Evolutionary conservation across 768 basidiomycete genomes (phyloP), one percentile per base, ranked within the genome.

Genomic region (Hericium rajendrae): DNA sequence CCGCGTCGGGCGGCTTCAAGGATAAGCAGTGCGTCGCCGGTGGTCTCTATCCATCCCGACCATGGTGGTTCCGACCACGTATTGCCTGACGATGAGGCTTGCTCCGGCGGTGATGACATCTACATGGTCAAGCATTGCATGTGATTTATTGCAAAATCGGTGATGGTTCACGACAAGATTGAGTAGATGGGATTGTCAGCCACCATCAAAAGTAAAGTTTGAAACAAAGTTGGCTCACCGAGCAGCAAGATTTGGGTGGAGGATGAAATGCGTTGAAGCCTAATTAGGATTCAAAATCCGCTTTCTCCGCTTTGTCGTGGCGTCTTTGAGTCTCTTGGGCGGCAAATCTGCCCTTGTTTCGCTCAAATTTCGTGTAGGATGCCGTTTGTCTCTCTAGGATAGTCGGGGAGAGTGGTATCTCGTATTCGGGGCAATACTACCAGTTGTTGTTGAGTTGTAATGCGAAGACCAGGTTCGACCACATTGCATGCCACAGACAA

Each of bases 11-110:
- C 93, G 8, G 94, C 94, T 68, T 98, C 94, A 67, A 97, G 89
- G 69, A 97, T 88, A 68, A 97, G 84, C n/a, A 97, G 80, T 6
- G 94, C 93, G 72, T 97, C 94, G 64, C 88, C 86, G 0, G 94
- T 97, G 3, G 92, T 90, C 69, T 94, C 91, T 75, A 97, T 91
- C 83, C 88, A 97, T n/a, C 94, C 94, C 11, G 83, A 84, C 86
- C 90, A 94, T 2, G 92, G 93, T 0, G 92, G 92, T 67, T 91
- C 89, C 20, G 86, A 84, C 86, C 86, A 88, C n/a, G 81, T 76
- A 28, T 70, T 68, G 1, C 77, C 59, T 9, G 74, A 62, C 59
- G 62, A 26, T 5, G 61, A 57, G 54, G 56, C 60, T 51, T 26
- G 43, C 38, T 60, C 61, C 18, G 61, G 59, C 39, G 61, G 61